Conservation (phyloP, 345 rosid genomes). For the Dipteronia dyeriana region DNA sequence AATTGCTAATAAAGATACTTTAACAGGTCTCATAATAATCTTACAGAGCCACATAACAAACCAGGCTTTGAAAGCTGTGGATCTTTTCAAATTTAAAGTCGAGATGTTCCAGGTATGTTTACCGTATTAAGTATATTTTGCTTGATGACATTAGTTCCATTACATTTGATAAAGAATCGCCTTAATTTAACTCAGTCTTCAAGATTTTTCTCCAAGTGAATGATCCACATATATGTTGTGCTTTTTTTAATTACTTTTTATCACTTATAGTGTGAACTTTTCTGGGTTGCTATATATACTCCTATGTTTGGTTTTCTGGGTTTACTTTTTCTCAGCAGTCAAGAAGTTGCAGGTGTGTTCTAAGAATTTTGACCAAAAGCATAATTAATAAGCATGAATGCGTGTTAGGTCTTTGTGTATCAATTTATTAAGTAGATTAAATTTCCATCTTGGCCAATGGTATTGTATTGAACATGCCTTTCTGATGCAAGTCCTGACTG, state of each 20-base stretch:
- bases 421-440: too few relatives aligned
- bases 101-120: constrained; percentile 78
- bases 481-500: too few relatives aligned
- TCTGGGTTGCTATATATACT: not conserved
- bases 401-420: too few relatives aligned
- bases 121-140: not conserved
- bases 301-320: too few relatives aligned
- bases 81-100: constrained; percentile 73
- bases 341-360: too few relatives aligned
- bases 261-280: not conserved
- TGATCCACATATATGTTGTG: not conserved
- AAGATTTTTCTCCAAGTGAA: not conserved
- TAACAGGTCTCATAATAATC: constrained; percentile 66
- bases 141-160: not conserved
- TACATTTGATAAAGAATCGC: not conserved
- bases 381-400: too few relatives aligned
- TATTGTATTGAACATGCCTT: too few relatives aligned
- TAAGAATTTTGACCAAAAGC: too few relatives aligned
- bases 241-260: not conserved
- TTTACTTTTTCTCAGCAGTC: too few relatives aligned
- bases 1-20: constrained; percentile 56
- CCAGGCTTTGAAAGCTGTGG: constrained; percentile 76
- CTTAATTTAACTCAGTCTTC: not conserved
- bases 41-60: constrained; percentile 72
- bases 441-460: too few relatives aligned